Evolutionary conservation across 345 rosid species (phyloP).

Genomic region (Aquilaria malaccensis): DNA sequence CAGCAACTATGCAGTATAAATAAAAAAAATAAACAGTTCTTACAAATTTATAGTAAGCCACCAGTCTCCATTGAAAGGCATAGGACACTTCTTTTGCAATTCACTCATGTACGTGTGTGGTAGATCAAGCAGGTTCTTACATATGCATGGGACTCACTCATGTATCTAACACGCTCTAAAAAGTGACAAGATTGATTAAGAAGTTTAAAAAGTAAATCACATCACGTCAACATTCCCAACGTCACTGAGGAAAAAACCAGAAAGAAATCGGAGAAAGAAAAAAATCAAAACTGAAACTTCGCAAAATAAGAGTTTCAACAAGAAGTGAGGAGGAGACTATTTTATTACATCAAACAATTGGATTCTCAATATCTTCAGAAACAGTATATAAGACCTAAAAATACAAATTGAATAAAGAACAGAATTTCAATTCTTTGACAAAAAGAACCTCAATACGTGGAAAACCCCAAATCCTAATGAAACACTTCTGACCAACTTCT

Average conservation of each 20-base stretch:
- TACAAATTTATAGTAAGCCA: conserved; percentile 75
- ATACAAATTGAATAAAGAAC: no score
- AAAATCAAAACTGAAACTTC: not conserved
- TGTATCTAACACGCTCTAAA: conserved; percentile 50
- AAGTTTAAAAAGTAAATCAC: conserved; percentile 10
- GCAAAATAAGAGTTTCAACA: no score
- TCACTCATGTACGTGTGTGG: conserved; percentile 39
- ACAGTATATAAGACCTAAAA: no score
- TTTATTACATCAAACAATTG: no score
- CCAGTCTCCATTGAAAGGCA: conserved; percentile 70
- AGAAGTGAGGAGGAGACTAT: no score
- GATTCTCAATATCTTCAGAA: not conserved
- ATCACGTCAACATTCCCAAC: conserved; percentile 3
- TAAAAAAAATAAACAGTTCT: conserved; percentile 51
- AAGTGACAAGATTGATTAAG: conserved; percentile 32
- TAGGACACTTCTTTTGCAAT: conserved; percentile 52
- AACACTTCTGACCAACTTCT: conserved; percentile 8
- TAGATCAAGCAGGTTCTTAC: conserved; percentile 53
- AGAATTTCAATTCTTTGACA: no score
- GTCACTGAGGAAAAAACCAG: conserved; percentile 23
- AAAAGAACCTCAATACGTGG: no score
- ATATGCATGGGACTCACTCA: conserved; percentile 40
- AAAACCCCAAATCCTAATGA: not conserved
- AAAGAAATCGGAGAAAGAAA: not conserved
- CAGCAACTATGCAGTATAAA: conserved; percentile 14